phyloP scores from a whole-genome alignment of 495 filamentous ascomycete species.

The Aspergillus olivimuriae region DNA sequence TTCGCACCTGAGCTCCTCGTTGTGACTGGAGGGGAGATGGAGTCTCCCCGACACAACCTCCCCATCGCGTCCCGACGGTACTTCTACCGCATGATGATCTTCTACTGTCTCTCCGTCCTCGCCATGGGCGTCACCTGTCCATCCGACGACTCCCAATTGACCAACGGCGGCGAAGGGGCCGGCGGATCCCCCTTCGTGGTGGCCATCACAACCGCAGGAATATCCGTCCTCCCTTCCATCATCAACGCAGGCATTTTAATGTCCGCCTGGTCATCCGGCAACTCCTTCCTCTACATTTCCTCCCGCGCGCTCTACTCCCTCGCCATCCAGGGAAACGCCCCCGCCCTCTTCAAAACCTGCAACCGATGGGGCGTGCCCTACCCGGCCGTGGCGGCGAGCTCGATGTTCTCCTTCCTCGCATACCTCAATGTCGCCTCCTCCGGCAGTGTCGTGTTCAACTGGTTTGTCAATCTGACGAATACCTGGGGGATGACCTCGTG shows the following conservation, averaged over 20 bases:
- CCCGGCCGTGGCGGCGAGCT: slow-evolving; percentile 17
- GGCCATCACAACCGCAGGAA: slow-evolving; percentile 49
- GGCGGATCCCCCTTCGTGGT: slow-evolving; percentile 49
- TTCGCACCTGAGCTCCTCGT: slow-evolving; percentile 43
- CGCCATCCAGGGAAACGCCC: slow-evolving; percentile 32
- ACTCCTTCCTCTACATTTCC: slow-evolving; percentile 68
- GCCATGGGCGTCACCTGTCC: slow-evolving; percentile 44
- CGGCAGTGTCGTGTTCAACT: slow-evolving; percentile 21
- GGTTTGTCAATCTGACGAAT: slow-evolving; percentile 51
- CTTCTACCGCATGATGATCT: slow-evolving; percentile 71
- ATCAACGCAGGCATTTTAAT: slow-evolving; percentile 67
- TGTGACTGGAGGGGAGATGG: slow-evolving; percentile 51
- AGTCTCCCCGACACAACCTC: slow-evolving; percentile 58
- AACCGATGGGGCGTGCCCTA: slow-evolving; percentile 34
- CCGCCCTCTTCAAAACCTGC: slow-evolving; percentile 27
- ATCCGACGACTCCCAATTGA: slow-evolving; percentile 41
- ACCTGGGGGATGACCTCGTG: slow-evolving; percentile 47
- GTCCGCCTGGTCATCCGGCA: slow-evolving; percentile 58
- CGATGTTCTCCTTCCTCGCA: slow-evolving; percentile 15
- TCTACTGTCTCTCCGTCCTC: slow-evolving; percentile 53
- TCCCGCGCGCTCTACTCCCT: slow-evolving; percentile 50
- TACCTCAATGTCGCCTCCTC: slow-evolving; percentile 16
- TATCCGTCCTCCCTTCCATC: slow-evolving; percentile 54
- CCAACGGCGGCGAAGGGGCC: slow-evolving; percentile 34
- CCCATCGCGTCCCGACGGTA: slow-evolving; percentile 68